These are phyloP conservation scores for Moelleriella libera DNA, from an alignment of 2,329 filamentous ascomycete genomes.

Conservation along the genomic window DNA sequence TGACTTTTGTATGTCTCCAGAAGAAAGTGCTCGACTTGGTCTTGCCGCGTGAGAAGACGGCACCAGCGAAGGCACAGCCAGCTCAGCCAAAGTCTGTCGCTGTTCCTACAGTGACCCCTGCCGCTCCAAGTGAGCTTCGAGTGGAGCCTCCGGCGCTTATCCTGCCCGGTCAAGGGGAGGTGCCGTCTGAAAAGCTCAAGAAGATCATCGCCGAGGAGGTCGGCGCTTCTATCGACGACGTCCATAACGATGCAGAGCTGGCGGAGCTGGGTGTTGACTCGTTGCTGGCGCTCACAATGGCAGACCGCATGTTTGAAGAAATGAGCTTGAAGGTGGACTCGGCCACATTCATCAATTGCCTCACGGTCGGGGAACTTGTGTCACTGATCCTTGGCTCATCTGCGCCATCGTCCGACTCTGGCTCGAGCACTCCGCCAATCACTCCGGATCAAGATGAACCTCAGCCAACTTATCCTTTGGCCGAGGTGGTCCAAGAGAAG, in stretches of 20 bases:
- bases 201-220: slow-evolving; percentile 5
- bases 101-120: background rate
- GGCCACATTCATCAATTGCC: slow-evolving; percentile 34
- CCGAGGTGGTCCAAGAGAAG: background rate
- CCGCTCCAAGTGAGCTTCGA: background rate
- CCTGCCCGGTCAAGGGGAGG: background rate
- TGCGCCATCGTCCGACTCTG: background rate
- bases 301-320: slow-evolving; percentile 39
- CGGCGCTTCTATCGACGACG: slow-evolving; percentile 1
- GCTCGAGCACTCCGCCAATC: background rate
- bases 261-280: slow-evolving; percentile 37
- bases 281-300: slow-evolving; percentile 41
- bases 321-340: slow-evolving; percentile 36
- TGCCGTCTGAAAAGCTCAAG: background rate
- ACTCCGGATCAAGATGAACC: background rate
- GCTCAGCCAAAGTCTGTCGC: background rate
- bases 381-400: background rate
- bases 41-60: slow-evolving; percentile 25
- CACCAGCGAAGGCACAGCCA: background rate
- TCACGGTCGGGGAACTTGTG: slow-evolving; percentile 30
- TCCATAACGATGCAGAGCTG: slow-evolving; percentile 1
- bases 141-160: background rate
- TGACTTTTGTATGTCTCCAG: slow-evolving; percentile 48
- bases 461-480: background rate
- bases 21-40: slow-evolving; percentile 53